Evolutionary conservation across 768 basidiomycete genomes (phyloP).

Genomic region (Hirschioporus abietinus): DNA sequence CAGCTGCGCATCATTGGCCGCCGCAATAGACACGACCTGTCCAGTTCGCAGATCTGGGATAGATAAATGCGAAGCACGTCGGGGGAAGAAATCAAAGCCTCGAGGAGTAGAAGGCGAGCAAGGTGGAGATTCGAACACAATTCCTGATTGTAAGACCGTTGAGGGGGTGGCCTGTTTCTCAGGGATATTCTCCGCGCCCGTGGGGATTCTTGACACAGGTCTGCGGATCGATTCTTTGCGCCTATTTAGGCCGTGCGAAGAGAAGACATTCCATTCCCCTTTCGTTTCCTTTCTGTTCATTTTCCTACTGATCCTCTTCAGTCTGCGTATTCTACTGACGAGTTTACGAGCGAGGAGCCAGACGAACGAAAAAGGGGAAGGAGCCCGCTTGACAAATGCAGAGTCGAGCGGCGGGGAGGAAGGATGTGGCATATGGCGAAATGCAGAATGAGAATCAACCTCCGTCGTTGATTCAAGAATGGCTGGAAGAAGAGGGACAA

Average conservation of each 20-base stretch:
- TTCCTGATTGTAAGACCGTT: background rate
- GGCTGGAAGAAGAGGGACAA: background rate
- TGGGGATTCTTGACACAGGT: background rate
- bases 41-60: background rate
- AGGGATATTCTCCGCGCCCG: background rate
- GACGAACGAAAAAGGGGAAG: background rate
- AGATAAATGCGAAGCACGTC: background rate
- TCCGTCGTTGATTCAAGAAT: background rate
- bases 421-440: background rate
- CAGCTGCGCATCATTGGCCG: background rate
- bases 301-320: background rate
- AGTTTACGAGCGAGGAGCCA: background rate
- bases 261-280: background rate
- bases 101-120: background rate
- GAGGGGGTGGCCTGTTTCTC: background rate
- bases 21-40: background rate
- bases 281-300: background rate
- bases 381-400: background rate
- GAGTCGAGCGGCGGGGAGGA: background rate
- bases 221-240: background rate
- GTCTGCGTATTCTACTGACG: background rate
- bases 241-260: background rate
- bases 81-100: background rate
- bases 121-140: background rate
- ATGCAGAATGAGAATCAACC: background rate